These are phyloP conservation scores for Primulina huaijiensis DNA, from an alignment of 257 asterid species.

Conservation along the genomic window DNA sequence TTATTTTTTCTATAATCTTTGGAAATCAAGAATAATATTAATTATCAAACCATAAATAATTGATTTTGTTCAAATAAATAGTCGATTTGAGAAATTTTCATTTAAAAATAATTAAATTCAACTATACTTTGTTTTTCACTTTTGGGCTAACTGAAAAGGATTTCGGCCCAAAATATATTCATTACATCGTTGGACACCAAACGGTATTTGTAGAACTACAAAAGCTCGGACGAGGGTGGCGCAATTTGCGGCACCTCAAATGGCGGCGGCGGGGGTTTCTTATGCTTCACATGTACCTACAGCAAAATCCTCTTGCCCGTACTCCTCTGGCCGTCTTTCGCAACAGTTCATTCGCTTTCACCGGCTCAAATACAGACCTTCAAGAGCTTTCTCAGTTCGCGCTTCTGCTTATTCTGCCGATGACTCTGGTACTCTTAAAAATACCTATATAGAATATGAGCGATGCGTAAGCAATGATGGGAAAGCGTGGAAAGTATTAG, in stretches of 20 bases:
- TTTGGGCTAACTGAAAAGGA: background rate
- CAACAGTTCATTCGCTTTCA: constrained; percentile 32
- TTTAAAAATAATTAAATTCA: too few relatives aligned
- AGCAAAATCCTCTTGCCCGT: constrained; percentile 30
- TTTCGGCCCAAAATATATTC: background rate
- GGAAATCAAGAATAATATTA: too few relatives aligned
- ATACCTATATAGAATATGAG: background rate
- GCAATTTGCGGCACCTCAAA: constrained; percentile 25
- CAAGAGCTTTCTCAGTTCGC: constrained; percentile 50
- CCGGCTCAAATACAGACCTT: constrained; percentile 37
- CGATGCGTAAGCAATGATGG: background rate
- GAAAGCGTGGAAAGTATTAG: too few relatives aligned
- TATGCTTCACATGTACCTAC: constrained; percentile 33
- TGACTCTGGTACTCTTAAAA: constrained; percentile 45
- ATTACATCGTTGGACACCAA: background rate
- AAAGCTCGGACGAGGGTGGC: constrained; percentile 27
- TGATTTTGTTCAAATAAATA: too few relatives aligned
- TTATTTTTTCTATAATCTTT: too few relatives aligned
- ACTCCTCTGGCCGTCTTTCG: constrained; percentile 28
- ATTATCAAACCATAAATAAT: too few relatives aligned
- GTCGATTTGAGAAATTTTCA: too few relatives aligned
- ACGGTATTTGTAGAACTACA: background rate
- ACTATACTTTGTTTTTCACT: too few relatives aligned
- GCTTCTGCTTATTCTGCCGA: constrained; percentile 48
- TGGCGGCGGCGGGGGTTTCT: constrained; percentile 56